phyloP scores from a whole-genome alignment of 2,329 filamentous ascomycete species.

The Zasmidium citrigriseum region DNA sequence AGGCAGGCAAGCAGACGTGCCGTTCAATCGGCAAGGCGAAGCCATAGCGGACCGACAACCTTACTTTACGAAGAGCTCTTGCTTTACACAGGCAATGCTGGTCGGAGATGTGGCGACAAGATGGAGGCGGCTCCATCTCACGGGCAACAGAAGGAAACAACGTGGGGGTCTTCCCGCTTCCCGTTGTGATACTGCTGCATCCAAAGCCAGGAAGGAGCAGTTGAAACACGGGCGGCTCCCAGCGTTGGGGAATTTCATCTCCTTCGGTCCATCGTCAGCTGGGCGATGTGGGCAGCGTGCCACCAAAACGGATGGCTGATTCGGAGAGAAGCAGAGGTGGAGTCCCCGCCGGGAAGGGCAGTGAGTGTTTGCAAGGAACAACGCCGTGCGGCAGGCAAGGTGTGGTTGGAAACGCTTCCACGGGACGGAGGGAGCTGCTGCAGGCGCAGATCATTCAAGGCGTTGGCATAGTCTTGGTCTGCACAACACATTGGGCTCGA shows the following conservation, averaged over 20 bases:
- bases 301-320: background rate
- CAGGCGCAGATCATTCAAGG: too few species aligned
- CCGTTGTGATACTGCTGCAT: background rate
- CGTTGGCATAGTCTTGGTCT: background rate
- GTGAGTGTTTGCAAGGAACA: background rate
- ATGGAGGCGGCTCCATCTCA: background rate
- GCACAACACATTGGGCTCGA: background rate
- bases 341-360: background rate
- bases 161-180: background rate
- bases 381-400: background rate
- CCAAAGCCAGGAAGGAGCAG: background rate
- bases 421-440: background rate
- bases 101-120: background rate
- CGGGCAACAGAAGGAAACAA: background rate
- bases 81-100: background rate
- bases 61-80: background rate
- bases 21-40: background rate
- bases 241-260: background rate
- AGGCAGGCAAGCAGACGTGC: background rate
- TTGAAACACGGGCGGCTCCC: background rate
- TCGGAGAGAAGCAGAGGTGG: background rate
- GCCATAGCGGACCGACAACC: background rate
- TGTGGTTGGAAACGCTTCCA: background rate
- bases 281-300: background rate
- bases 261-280: background rate